These are phyloP conservation scores for Trichosporon asahii DNA, from an alignment of 1,284 basidiomycete species.

Conservation along the genomic window DNA sequence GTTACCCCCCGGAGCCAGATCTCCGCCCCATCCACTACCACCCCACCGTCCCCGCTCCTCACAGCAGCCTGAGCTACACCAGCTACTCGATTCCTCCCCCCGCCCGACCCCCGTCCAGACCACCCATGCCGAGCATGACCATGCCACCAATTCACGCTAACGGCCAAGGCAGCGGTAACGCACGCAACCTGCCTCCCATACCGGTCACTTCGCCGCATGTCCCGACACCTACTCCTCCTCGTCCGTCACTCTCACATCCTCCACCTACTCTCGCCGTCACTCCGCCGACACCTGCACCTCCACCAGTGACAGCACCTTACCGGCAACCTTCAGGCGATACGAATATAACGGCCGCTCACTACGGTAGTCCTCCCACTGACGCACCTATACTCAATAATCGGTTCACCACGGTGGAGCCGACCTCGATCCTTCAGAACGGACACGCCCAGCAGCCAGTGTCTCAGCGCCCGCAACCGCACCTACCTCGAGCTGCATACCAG, in stretches of 20 bases:
- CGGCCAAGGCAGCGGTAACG: neutral
- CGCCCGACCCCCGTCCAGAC: neutral
- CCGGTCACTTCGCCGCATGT: neutral
- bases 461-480: neutral
- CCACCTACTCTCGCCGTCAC: neutral
- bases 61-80: neutral
- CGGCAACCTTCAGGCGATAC: neutral
- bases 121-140: neutral
- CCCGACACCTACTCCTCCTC: neutral
- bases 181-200: slow-evolving; percentile 1
- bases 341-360: neutral
- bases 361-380: neutral
- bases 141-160: neutral
- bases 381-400: neutral
- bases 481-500: neutral
- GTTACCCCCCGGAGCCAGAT: neutral
- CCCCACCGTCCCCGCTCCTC: neutral
- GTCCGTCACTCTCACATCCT: neutral
- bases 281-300: neutral
- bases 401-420: neutral
- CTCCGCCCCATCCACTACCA: neutral
- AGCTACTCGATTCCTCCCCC: neutral
- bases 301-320: neutral
- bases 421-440: neutral
- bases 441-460: neutral